Evolutionary conservation across 805 yeast genomes (phyloP).

Genomic region (Candida golubevii): DNA sequence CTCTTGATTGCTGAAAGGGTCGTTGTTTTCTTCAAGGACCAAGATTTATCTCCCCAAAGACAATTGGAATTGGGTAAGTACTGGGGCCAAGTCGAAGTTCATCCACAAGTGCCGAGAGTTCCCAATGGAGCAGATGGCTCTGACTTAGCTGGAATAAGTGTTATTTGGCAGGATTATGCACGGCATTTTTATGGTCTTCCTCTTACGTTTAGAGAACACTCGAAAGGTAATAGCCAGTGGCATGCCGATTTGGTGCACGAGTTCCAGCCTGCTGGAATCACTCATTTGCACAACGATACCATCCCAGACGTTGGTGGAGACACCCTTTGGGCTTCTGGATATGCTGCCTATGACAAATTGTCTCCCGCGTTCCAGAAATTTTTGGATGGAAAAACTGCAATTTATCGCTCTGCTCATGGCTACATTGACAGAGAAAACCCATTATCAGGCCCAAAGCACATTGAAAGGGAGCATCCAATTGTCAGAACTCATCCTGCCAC

Average conservation of each 20-base stretch:
- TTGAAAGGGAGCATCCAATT: constrained; percentile 30
- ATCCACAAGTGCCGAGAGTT: constrained; percentile 17
- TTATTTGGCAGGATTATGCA: constrained; percentile 30
- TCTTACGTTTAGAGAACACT: constrained; percentile 26
- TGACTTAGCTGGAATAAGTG: constrained; percentile 23
- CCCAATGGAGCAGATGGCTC: constrained; percentile 15
- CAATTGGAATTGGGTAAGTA: constrained; percentile 29
- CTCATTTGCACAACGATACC: constrained; percentile 50
- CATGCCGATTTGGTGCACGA: constrained; percentile 57
- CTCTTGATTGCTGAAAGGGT: constrained; percentile 29
- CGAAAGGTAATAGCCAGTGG: constrained; percentile 19
- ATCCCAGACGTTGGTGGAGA: constrained; percentile 53
- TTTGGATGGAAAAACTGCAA: constrained; percentile 50
- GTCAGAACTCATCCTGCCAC: constrained; percentile 33
- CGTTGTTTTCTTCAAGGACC: constrained; percentile 29
- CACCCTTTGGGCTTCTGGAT: constrained; percentile 55
- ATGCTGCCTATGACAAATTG: constrained; percentile 53
- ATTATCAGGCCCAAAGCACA: constrained; percentile 26
- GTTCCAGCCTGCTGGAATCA: constrained; percentile 52
- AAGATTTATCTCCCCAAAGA: constrained; percentile 28
- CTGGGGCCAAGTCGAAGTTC: constrained; percentile 28
- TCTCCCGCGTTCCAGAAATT: constrained; percentile 48
- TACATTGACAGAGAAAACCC: constrained; percentile 35
- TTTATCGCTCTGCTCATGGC: constrained; percentile 37
- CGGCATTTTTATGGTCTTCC: constrained; percentile 20